Percentiles rank a stretch among this genome's conserved stretches.
phyloP scores from a whole-genome alignment of 495 filamentous ascomycete species.

The Penicillium paxilli region DNA sequence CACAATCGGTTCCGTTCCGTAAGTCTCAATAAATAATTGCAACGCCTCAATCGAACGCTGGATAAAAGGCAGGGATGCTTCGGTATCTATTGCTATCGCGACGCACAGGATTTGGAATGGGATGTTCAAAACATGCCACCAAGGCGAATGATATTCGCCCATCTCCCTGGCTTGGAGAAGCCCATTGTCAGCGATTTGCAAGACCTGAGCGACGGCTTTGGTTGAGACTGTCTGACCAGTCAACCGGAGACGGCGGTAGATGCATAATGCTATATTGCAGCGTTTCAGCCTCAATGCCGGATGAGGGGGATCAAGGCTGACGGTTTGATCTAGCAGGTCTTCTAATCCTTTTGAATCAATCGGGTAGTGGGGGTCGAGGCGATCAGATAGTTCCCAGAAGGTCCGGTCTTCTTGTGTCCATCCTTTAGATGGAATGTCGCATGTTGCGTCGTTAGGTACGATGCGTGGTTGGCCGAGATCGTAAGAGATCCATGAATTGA shows the following conservation, averaged over 20 bases:
- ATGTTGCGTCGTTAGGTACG: constrained; percentile 1
- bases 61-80: not conserved
- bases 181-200: not conserved
- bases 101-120: constrained; percentile 43
- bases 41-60: not conserved
- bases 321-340: not conserved
- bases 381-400: constrained; percentile 17
- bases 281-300: constrained; percentile 8
- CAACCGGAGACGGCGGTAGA: constrained; percentile 19
- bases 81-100: constrained; percentile 33
- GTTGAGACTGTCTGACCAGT: not conserved
- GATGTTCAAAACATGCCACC: constrained; percentile 41
- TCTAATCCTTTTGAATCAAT: constrained; percentile 4
- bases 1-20: not conserved
- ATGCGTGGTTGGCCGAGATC: constrained; percentile 18
- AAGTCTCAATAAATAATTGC: not conserved
- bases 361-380: constrained; percentile 10
- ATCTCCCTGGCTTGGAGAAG: not conserved
- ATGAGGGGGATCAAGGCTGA: constrained; percentile 1
- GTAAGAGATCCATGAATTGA: constrained; percentile 24
- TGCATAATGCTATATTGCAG: constrained; percentile 8
- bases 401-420: not conserved
- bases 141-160: constrained; percentile 18
- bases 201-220: not conserved
- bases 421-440: not conserved